Evolutionary conservation across 2,329 filamentous ascomycete genomes (phyloP).

Genomic region (Aspergillus pseudotamarii): DNA sequence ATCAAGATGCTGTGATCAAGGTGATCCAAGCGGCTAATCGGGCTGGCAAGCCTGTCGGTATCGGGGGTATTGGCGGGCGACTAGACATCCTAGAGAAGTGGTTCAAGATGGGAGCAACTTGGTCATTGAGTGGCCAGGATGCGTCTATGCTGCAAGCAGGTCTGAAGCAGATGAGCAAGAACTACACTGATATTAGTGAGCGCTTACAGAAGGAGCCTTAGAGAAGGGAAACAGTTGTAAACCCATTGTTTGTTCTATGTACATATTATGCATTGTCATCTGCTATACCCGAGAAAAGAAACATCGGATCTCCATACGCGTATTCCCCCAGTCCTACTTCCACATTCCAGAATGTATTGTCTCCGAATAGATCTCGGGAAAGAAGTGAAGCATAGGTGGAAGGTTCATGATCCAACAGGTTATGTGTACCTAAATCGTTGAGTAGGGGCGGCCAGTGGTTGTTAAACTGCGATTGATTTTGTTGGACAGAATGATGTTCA

Average conservation of each 20-base stretch:
- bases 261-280: not conserved
- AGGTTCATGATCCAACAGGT: not conserved
- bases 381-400: not conserved
- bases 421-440: not conserved
- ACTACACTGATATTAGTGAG: not conserved
- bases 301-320: not conserved
- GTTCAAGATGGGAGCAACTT: not conserved
- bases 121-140: not conserved
- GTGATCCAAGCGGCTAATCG: not conserved
- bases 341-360: not conserved
- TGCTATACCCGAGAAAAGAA: not conserved
- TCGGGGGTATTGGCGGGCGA: not conserved
- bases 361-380: not conserved
- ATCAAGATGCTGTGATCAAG: not conserved
- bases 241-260: not conserved
- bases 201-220: not conserved
- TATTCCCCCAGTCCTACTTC: not conserved
- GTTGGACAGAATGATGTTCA: not conserved
- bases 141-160: not conserved
- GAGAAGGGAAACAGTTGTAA: not conserved
- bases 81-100: not conserved
- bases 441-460: not conserved
- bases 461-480: not conserved
- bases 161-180: not conserved
- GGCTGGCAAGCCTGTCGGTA: not conserved